phyloP scores from a whole-genome alignment of 139 green algal species.

The Raphidocelis subcapitata region DNA sequence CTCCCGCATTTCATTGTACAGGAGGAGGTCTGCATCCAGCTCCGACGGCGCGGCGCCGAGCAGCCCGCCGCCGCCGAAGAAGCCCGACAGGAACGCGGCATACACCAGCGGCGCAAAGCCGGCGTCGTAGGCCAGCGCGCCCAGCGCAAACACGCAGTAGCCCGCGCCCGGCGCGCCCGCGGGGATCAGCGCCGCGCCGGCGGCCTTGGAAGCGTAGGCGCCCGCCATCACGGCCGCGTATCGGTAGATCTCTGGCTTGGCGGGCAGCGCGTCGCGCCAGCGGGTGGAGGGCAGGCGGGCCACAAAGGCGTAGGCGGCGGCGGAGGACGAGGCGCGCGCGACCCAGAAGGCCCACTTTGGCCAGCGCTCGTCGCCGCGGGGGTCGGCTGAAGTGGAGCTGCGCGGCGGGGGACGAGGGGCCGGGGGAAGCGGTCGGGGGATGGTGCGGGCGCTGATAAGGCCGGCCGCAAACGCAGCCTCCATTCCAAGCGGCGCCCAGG shows the following conservation, averaged over 20 bases:
- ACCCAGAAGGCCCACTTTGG: conserved; percentile 62
- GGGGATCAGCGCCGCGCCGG: conserved; percentile 26
- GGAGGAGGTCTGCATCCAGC: conserved; percentile 36
- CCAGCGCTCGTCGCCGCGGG: conserved; percentile 36
- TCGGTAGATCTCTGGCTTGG: conserved; percentile 53
- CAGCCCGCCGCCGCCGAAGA: conserved; percentile 45
- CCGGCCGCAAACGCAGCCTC: too few species aligned
- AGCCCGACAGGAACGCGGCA: conserved; percentile 57
- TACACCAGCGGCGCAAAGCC: conserved; percentile 52
- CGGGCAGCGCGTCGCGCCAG: conserved; percentile 46
- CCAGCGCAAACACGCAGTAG: conserved; percentile 53
- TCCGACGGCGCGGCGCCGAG: too few species aligned
- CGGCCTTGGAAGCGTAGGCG: conserved; percentile 21
- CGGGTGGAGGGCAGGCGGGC: conserved; percentile 47
- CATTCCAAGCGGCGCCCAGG: not conserved
- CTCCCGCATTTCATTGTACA: conserved; percentile 56
- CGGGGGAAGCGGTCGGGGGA: too few species aligned
- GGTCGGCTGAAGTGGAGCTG: conserved; percentile 1
- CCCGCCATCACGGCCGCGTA: conserved; percentile 44
- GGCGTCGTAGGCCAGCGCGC: conserved; percentile 43
- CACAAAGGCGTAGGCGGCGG: conserved; percentile 37
- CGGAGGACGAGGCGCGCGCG: conserved; percentile 35
- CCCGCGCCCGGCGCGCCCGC: conserved; percentile 21
- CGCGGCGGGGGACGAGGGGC: not conserved
- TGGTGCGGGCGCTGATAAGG: too few species aligned